Evolutionary conservation across 2,329 filamentous ascomycete genomes (phyloP).

Genomic region (Cytospora piceicola): DNA sequence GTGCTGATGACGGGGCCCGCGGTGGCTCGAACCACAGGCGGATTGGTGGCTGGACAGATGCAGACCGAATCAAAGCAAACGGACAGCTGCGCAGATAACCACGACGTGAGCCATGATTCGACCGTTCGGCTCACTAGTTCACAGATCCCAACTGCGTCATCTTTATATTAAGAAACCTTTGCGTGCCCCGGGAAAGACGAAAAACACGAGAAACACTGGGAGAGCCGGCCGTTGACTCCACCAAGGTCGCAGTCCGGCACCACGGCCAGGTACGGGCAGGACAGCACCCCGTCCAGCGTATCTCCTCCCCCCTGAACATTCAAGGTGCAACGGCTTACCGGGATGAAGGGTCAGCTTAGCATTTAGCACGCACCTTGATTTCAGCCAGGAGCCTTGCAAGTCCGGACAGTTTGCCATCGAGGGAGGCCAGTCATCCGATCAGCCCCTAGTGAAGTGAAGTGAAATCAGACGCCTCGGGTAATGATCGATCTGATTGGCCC

Average conservation of each 20-base stretch:
- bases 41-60: conserved; percentile 36
- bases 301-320: neutral
- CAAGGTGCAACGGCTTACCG: neutral
- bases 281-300: conserved; percentile 1
- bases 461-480: conserved; percentile 31
- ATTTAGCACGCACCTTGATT: neutral
- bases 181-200: conserved; percentile 33
- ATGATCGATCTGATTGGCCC: conserved; percentile 29
- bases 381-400: conserved; percentile 19
- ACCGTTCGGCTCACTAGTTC: conserved; percentile 32
- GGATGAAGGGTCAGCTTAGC: conserved; percentile 14
- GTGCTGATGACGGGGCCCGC: conserved; percentile 21
- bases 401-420: conserved; percentile 21
- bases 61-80: conserved; percentile 41
- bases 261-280: conserved; percentile 11
- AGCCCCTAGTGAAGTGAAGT: conserved; percentile 23
- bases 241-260: conserved; percentile 7
- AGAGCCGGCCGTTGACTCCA: conserved; percentile 14
- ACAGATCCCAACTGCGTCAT: conserved; percentile 35
- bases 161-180: conserved; percentile 38
- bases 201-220: conserved; percentile 34
- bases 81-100: conserved; percentile 46
- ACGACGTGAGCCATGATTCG: conserved; percentile 35
- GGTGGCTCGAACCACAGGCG: conserved; percentile 29
- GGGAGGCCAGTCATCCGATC: conserved; percentile 12